Percentiles rank a stretch among this genome's conserved stretches.
Evolutionary conservation across 2,329 filamentous ascomycete species (phyloP).

Genomic region (Aspergillus pseudoglaucus): DNA sequence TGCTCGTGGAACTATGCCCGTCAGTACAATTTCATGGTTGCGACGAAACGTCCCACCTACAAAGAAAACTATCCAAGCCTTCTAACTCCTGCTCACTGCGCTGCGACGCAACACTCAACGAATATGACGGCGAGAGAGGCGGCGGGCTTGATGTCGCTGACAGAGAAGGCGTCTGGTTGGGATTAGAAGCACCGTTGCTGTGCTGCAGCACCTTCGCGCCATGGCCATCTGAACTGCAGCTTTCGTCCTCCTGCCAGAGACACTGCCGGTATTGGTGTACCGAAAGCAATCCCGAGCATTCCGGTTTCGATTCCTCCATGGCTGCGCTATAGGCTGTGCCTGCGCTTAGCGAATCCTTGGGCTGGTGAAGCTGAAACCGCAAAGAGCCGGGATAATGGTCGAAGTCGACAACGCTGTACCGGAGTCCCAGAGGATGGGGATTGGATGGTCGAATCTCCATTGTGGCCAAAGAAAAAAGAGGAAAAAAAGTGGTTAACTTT

Average conservation of each 20-base stretch:
- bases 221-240: slow-evolving; percentile 14
- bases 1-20: not conserved
- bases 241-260: slow-evolving; percentile 22
- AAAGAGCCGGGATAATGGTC: no score
- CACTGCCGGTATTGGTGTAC: slow-evolving; percentile 33
- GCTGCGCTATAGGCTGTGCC: no score
- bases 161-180: slow-evolving; percentile 21
- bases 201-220: slow-evolving; percentile 25
- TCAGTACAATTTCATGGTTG: not conserved
- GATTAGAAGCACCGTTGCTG: slow-evolving; percentile 27
- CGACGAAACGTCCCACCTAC: slow-evolving; percentile 9
- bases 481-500: no score
- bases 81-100: slow-evolving; percentile 25
- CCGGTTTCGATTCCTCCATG: no score
- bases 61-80: slow-evolving; percentile 14
- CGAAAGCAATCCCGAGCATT: slow-evolving; percentile 18
- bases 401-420: no score
- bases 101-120: slow-evolving; percentile 24
- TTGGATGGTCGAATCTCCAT: no score
- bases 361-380: not conserved
- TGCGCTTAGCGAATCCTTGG: slow-evolving; percentile 8
- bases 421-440: no score
- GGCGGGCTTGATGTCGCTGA: slow-evolving; percentile 30
- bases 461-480: no score
- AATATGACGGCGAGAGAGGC: slow-evolving; percentile 32